Percentiles rank a stretch among this genome's conserved stretches.
Evolutionary conservation across 1,139 yeast species (phyloP).

Genomic region (Meyerozyma carpophila): DNA sequence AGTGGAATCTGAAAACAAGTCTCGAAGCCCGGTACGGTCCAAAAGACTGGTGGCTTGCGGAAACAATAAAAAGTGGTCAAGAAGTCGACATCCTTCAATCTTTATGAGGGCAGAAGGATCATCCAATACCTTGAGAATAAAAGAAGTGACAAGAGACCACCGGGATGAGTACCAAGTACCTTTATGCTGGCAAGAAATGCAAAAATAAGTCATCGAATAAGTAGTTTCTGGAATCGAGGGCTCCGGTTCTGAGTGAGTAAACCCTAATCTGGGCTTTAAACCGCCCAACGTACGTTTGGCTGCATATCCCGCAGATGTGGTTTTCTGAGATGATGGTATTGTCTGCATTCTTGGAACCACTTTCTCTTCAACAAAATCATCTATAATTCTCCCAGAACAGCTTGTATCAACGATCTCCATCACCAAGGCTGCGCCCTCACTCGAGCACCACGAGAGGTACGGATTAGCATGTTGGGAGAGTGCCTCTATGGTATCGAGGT

Average conservation of each 20-base stretch:
- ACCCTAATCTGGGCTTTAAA: constrained; percentile 25
- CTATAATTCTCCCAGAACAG: constrained; percentile 6
- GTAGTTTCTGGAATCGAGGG: constrained; percentile 3
- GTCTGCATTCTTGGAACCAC: constrained; percentile 5
- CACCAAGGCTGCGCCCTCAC: neutral
- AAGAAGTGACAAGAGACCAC: constrained; percentile 47
- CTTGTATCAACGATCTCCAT: neutral
- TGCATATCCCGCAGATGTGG: constrained; percentile 2
- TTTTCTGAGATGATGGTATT: constrained; percentile 1
- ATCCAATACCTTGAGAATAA: constrained; percentile 46
- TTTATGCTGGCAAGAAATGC: constrained; percentile 13
- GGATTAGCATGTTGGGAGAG: constrained; percentile 23
- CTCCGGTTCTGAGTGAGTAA: constrained; percentile 18
- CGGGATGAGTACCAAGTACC: constrained; percentile 15
- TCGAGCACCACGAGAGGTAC: constrained; percentile 23
- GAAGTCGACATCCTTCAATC: constrained; percentile 35
- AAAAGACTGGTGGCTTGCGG: constrained; percentile 13
- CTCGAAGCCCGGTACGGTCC: constrained; percentile 34
- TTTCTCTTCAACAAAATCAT: constrained; percentile 2
- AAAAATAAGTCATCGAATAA: constrained; percentile 25
- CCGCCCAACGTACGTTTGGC: constrained; percentile 11
- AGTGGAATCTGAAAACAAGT: constrained; percentile 37
- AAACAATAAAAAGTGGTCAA: constrained; percentile 19
- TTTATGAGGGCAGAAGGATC: constrained; percentile 43
- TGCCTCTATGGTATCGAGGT: neutral